Evolutionary conservation across 495 filamentous ascomycete species (phyloP), one percentile per base, ranked within the genome.

Genomic region (Trypethelium eluteriae): DNA sequence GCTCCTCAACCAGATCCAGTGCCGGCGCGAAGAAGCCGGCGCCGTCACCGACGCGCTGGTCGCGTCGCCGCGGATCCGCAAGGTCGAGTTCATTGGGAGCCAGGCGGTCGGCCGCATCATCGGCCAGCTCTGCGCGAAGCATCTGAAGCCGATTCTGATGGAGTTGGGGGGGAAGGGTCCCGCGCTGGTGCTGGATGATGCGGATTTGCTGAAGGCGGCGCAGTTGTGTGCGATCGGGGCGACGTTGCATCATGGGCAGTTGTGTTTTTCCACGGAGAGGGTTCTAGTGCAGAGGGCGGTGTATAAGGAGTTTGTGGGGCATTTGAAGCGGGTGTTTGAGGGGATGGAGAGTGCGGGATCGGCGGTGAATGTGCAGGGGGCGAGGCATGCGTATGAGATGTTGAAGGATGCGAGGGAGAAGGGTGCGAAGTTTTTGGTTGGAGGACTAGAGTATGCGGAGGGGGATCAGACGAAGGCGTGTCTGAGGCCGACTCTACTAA

Each of bases 181-280:
- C 2, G 39, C 62, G 6, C 56, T 73, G 16, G 71, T 73, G 9
- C 64, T 73, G 6, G 67, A 71, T 9, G 71, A 73, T 66, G 71
- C 71, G 41, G 65, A 69, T 63, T 39, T 73, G 3, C 56, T 63
- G 56, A 50, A 70, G 36, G 70, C 71, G 25, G 71, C 65, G 11
- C 62, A 62, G 12, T 10, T 66, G 36, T 68, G 66, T 61, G 70
- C 68, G 5, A 34, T 67, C 38, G 71, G 69, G n/a, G 70, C 70
- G 39, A 62, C 71, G 5, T 47, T 71, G 62, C 56, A 73, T 39
- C 67, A 70, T 39, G 71, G 71, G 14, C 70, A 73, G 63, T 65
- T 73, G 12, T 73, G 71, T 67, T 68, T 73, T 25, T 73, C 71
- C 0, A 73, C 71, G 12, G 71, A 73, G 34, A 65, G 69, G 14